phyloP scores from a whole-genome alignment of 176 grass and related monocot genomes.

The Musa troglodytarum region DNA sequence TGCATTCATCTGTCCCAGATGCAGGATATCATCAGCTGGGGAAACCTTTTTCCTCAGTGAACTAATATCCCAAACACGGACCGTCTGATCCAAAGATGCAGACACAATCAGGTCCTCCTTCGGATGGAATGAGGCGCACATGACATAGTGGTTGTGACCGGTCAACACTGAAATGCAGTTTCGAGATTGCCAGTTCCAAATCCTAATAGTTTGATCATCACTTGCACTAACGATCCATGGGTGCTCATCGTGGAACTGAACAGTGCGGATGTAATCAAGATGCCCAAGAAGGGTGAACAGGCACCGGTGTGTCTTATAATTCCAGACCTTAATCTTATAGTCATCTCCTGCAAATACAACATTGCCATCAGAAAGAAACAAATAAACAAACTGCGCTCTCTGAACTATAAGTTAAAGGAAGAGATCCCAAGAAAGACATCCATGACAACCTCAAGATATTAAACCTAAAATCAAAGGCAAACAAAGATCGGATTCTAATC shows the following conservation, averaged over 20 bases:
- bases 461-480: background rate
- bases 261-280: slow-evolving; percentile 83
- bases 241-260: slow-evolving; percentile 74
- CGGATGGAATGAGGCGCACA: slow-evolving; percentile 89
- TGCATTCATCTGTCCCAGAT: slow-evolving; percentile 77
- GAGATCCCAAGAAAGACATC: background rate
- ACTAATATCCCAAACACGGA: slow-evolving; percentile 83
- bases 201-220: slow-evolving; percentile 82
- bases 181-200: slow-evolving; percentile 94
- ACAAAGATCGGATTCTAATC: background rate
- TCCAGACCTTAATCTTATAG: slow-evolving; percentile 97
- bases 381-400: background rate
- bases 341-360: slow-evolving; percentile 59
- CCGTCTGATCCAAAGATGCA: slow-evolving; percentile 75
- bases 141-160: slow-evolving; percentile 90
- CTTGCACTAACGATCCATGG: slow-evolving; percentile 88
- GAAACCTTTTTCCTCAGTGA: slow-evolving; percentile 68
- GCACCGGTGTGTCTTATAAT: slow-evolving; percentile 88
- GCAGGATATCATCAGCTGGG: slow-evolving; percentile 67
- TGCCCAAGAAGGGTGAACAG: slow-evolving; percentile 85
- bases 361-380: background rate
- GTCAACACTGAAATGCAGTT: slow-evolving; percentile 73
- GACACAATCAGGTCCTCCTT: slow-evolving; percentile 89
- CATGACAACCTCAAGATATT: background rate
- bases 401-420: background rate